These are phyloP conservation scores for Tuber microsphaerosporum DNA, from an alignment of 495 filamentous ascomycete species.

Conservation along the genomic window DNA sequence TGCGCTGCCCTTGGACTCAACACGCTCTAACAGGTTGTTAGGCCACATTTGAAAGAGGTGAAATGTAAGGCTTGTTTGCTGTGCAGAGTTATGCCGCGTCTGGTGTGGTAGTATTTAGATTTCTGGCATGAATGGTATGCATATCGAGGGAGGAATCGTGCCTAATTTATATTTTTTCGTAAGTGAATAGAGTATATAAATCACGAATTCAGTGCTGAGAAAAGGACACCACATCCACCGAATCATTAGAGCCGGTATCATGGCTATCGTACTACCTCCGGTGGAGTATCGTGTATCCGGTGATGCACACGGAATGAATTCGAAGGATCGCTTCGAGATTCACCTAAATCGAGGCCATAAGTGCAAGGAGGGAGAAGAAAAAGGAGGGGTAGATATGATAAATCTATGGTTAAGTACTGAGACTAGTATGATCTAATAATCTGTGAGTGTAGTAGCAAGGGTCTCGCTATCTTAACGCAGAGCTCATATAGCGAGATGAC, in stretches of 20 bases:
- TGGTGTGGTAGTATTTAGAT: background rate
- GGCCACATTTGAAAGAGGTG: constrained; percentile 6
- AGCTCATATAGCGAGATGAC: background rate
- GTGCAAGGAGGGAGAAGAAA: background rate
- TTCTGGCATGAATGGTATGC: background rate
- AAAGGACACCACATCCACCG: background rate
- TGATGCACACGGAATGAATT: background rate
- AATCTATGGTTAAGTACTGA: background rate
- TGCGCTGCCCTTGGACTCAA: background rate
- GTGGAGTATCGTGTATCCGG: background rate
- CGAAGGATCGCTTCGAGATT: background rate
- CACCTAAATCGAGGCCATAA: background rate
- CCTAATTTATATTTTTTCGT: background rate
- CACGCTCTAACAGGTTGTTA: background rate
- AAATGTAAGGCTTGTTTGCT: background rate
- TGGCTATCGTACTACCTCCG: background rate
- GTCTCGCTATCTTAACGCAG: background rate
- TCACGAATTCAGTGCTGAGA: background rate
- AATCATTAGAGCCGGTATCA: background rate
- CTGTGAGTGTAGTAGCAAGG: background rate
- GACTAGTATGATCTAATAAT: background rate
- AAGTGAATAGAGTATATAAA: background rate
- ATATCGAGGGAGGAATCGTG: background rate
- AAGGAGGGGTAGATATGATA: background rate
- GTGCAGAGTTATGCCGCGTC: background rate